Base-by-base conservation (phyloP, 176 grass and related monocot genomes). In the Musa itinerans region DNA sequence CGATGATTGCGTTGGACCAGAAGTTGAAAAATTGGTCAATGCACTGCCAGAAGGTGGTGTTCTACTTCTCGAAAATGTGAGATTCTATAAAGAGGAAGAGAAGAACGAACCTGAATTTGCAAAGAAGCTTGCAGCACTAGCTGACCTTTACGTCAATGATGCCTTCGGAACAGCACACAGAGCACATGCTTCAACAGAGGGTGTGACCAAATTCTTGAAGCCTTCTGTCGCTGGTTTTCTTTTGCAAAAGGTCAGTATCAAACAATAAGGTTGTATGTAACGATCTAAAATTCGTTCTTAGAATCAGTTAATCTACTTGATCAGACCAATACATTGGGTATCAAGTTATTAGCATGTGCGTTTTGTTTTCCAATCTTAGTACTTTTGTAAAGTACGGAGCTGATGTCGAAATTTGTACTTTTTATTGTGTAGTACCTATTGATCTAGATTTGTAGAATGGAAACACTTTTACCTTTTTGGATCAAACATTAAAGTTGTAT, bases 1-100 rank as follows among this genome's bases (percentile, higher is more conserved):
- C 11, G 89, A 88, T 21, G 85, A 92, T 79, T 78, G 79, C 75
- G 83, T 92, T 53, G 89, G 89, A 14, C 89, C 81, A 48, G 89
- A 92, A 24, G 86, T 92, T 77, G 89, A 83, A 19, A 92, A 86
- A 58, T 73, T 86, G 75, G 85, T 92, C 22, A 19, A 78, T 27
- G 71, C 9, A 14, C 69, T 86, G 50, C 61, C 80, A 66, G 87
- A 88, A 53, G 89, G 89, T 58, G 29, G 83, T 58, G 86, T 88
- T 72, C 63, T 88, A 81, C 89, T 92, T 63, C 89, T 92, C 0
- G 89, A 92, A 78, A 92, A 92, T n/a, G 86, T 92, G 19, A 88
- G 89, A 53, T 92, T 92, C 54, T 92, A 92, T 76, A 88, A 92
- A 83, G 86, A 92, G 61, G 89, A 92, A 73, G 89, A 88, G 81